Percentiles rank a stretch among this genome's conserved stretches.
Evolutionary conservation across 2,329 filamentous ascomycete genomes (phyloP).

Genomic region (Colletotrichum zoysiae): DNA sequence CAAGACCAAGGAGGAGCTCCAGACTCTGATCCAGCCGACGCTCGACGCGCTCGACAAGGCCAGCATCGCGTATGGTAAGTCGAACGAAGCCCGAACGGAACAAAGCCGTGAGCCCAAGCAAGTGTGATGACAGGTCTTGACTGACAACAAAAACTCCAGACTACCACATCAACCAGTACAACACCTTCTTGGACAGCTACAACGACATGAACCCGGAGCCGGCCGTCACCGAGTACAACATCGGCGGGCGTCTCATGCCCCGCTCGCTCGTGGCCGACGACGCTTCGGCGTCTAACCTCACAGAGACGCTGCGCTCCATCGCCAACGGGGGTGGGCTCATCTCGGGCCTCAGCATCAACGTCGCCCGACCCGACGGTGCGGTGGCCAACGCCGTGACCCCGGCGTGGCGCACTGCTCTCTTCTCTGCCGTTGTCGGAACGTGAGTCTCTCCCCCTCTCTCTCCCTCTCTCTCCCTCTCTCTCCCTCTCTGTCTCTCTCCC

Average conservation of each 20-base stretch:
- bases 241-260: slow-evolving; percentile 35
- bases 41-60: slow-evolving; percentile 45
- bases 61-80: slow-evolving; percentile 45
- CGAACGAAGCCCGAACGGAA: not conserved
- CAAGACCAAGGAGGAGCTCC: slow-evolving; percentile 55
- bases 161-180: slow-evolving; percentile 47
- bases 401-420: slow-evolving; percentile 43
- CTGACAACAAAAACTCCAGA: not conserved
- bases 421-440: slow-evolving; percentile 38
- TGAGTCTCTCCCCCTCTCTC: not conserved
- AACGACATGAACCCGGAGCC: slow-evolving; percentile 41
- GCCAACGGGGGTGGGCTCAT: slow-evolving; percentile 21
- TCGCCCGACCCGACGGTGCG: slow-evolving; percentile 17
- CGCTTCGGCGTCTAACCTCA: slow-evolving; percentile 8
- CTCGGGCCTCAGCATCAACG: slow-evolving; percentile 35
- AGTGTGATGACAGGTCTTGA: not conserved
- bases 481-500: too few species aligned
- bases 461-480: too few species aligned
- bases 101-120: not conserved
- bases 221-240: slow-evolving; percentile 38
- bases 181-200: slow-evolving; percentile 44
- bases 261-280: slow-evolving; percentile 29
- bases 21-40: slow-evolving; percentile 57
- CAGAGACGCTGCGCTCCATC: slow-evolving; percentile 16
- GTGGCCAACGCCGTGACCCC: slow-evolving; percentile 44